These are phyloP conservation scores for Corallochytrium limacisporum DNA, from an alignment of 78 protist genomes.

Conservation along the genomic window DNA sequence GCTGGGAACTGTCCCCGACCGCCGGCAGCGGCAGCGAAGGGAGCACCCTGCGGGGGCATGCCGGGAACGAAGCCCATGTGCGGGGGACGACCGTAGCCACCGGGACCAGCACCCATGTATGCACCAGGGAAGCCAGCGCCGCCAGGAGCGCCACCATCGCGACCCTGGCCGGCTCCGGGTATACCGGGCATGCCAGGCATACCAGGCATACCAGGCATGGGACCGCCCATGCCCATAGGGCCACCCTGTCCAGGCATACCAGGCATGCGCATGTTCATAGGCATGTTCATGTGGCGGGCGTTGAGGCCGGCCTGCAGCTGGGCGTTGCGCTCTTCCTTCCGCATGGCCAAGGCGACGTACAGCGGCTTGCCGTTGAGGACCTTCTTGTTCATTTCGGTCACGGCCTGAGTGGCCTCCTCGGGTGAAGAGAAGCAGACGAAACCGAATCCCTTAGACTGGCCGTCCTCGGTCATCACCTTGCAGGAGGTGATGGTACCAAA, in stretches of 20 bases:
- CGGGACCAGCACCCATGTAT: too few relatives aligned
- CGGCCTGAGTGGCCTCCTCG: conserved; percentile 90
- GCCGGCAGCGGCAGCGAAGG: too few relatives aligned
- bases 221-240: conserved; percentile 15
- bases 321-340: conserved; percentile 69
- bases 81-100: too few relatives aligned
- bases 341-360: conserved; percentile 87
- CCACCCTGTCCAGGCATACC: too few relatives aligned
- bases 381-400: conserved; percentile 85
- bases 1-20: too few relatives aligned
- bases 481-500: conserved; percentile 85
- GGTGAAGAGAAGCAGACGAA: conserved; percentile 80
- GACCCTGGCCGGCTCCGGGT: too few relatives aligned
- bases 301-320: conserved; percentile 59
- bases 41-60: too few relatives aligned
- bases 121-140: too few relatives aligned
- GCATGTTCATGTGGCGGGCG: conserved; percentile 24
- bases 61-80: too few relatives aligned
- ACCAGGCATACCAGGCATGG: neutral
- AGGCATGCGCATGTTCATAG: too few relatives aligned
- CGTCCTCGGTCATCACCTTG: conserved; percentile 70
- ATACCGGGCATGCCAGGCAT: too few relatives aligned
- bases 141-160: too few relatives aligned
- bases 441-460: conserved; percentile 82
- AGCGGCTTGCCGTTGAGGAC: conserved; percentile 75